phyloP scores from a whole-genome alignment of 2,329 filamentous ascomycete genomes.

The Polychaeton citri region DNA sequence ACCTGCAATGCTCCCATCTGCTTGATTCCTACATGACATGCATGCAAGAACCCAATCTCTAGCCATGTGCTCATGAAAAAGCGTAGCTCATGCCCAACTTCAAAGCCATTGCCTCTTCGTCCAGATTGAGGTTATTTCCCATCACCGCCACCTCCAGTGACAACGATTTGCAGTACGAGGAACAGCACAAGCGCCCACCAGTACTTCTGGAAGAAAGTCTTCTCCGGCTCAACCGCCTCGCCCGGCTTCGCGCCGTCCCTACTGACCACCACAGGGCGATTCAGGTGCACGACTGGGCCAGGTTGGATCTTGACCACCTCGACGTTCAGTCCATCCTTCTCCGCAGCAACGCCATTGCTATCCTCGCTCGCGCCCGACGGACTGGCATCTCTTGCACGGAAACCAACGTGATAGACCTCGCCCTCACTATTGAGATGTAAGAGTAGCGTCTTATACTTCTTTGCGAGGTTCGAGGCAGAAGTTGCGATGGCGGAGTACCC shows the following conservation, averaged over 20 bases:
- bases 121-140: no score
- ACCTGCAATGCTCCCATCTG: no score
- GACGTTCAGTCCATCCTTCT: slow-evolving; percentile 26
- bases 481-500: slow-evolving; percentile 33
- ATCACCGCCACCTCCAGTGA: background rate
- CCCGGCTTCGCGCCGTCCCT: slow-evolving; percentile 39
- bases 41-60: no score
- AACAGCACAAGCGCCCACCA: background rate
- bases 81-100: no score
- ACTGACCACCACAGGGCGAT: slow-evolving; percentile 43
- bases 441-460: slow-evolving; percentile 30
- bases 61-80: no score
- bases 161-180: background rate
- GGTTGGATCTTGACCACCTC: slow-evolving; percentile 25
- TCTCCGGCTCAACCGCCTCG: slow-evolving; percentile 28
- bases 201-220: slow-evolving; percentile 39
- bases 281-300: slow-evolving; percentile 31
- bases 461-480: slow-evolving; percentile 28
- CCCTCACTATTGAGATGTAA: slow-evolving; percentile 31
- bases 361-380: slow-evolving; percentile 4
- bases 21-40: no score
- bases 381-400: slow-evolving; percentile 22
- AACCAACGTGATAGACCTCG: slow-evolving; percentile 32
- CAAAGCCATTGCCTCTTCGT: no score
- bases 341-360: background rate